These are phyloP conservation scores for Globisporangium polare DNA, from an alignment of 352 stramenopile species.

Conservation along the genomic window DNA sequence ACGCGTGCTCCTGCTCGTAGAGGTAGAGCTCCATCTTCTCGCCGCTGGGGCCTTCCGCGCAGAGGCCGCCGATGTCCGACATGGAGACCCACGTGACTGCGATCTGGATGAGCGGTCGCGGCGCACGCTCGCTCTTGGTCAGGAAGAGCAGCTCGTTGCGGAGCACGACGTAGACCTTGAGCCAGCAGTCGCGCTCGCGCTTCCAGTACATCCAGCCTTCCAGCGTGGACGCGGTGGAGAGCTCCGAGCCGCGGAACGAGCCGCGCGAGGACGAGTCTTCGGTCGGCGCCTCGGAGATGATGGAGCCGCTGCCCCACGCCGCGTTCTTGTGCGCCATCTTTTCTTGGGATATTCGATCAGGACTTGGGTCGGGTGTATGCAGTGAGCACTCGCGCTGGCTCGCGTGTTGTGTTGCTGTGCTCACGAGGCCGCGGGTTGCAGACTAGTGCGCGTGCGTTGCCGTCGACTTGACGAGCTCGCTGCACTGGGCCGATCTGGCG, in stretches of 20 bases:
- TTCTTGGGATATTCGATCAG: neutral
- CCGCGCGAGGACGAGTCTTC: constrained; percentile 27
- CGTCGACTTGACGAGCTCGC: neutral
- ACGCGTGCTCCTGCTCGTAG: constrained; percentile 51
- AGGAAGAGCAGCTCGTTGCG: constrained; percentile 70
- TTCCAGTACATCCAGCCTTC: constrained; percentile 81
- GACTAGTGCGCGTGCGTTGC: neutral
- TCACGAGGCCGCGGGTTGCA: neutral
- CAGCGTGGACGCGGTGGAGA: constrained; percentile 19
- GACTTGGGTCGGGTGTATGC: neutral
- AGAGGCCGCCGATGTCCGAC: constrained; percentile 45
- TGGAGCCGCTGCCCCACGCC: constrained; percentile 23
- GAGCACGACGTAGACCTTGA: constrained; percentile 72
- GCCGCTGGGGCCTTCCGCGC: constrained; percentile 41
- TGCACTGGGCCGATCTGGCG: constrained; percentile 8
- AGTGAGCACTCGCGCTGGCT: neutral
- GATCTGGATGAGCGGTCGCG: constrained; percentile 60
- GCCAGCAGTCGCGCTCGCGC: constrained; percentile 55
- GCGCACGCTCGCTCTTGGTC: constrained; percentile 33
- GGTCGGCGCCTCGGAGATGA: constrained; percentile 41
- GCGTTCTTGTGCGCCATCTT: constrained; percentile 26
- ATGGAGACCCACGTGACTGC: constrained; percentile 46
- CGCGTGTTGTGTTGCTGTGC: neutral
- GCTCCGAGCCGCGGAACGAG: constrained; percentile 29
- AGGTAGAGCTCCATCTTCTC: constrained; percentile 76